Conservation (phyloP, 1,139 yeast genomes). For the Kodamaea arcana region DNA sequence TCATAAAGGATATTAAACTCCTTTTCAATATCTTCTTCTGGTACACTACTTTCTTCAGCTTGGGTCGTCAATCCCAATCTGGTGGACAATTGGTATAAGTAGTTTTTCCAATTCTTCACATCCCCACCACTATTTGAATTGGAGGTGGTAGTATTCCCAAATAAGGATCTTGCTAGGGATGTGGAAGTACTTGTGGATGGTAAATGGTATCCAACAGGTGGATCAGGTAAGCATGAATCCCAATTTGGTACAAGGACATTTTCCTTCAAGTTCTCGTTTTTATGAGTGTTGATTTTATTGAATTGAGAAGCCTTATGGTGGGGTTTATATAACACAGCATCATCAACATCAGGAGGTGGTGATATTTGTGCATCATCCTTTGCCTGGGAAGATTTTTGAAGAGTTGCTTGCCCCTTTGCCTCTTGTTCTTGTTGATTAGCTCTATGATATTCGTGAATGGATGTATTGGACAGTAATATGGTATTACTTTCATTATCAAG, state of each 20-base stretch:
- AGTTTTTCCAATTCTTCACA: constrained; percentile 35
- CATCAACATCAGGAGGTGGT: constrained; percentile 22
- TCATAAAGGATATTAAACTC: constrained; percentile 37
- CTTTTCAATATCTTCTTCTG: constrained; percentile 20
- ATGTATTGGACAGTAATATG: constrained; percentile 32
- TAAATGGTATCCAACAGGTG: constrained; percentile 10
- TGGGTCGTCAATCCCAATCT: constrained; percentile 37
- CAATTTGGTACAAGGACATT: constrained; percentile 45
- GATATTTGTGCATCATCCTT: background rate
- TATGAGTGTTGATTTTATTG: constrained; percentile 43
- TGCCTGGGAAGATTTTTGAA: too few relatives aligned
- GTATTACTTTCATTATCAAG: constrained; percentile 21
- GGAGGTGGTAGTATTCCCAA: constrained; percentile 27
- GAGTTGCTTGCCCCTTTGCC: constrained; percentile 7
- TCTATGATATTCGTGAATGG: constrained; percentile 8
- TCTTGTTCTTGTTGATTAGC: constrained; percentile 3
- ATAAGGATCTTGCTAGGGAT: constrained; percentile 12
- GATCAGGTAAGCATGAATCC: constrained; percentile 37
- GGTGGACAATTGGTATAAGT: constrained; percentile 33
- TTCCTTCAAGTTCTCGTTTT: constrained; percentile 40
- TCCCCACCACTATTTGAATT: constrained; percentile 24
- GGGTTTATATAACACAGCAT: constrained; percentile 46
- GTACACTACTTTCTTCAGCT: constrained; percentile 28
- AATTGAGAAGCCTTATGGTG: constrained; percentile 42
- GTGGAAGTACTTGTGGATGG: constrained; percentile 11